phyloP scores from a whole-genome alignment of 495 filamentous ascomycete genomes.

The Neurospora tetraspora region DNA sequence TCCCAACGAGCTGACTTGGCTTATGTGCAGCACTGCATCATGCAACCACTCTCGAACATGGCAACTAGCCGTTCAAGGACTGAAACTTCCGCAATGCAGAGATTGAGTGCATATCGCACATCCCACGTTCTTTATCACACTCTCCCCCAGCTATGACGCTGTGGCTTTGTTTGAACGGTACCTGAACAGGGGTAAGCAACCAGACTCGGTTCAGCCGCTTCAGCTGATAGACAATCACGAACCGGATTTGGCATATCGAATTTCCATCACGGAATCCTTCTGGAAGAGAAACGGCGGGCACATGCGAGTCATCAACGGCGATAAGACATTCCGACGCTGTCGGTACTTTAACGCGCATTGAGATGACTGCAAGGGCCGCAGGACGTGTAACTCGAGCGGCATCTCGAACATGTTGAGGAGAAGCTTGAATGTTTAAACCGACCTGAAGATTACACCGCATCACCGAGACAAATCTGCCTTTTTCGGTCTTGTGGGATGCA shows the following conservation, averaged over 20 bases:
- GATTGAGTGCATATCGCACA: not conserved
- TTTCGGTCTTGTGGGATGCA: not conserved
- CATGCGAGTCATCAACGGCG: not conserved
- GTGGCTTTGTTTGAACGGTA: not conserved
- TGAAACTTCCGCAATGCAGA: not conserved
- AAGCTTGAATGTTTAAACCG: not conserved
- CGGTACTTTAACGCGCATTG: not conserved
- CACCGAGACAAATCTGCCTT: not conserved
- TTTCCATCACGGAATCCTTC: not conserved
- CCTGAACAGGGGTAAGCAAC: not conserved
- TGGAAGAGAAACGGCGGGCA: not conserved
- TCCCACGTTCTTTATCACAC: not conserved
- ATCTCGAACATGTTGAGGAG: not conserved
- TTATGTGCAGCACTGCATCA: not conserved
- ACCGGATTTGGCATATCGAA: not conserved
- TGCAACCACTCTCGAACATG: not conserved
- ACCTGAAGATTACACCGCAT: not conserved
- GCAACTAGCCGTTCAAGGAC: not conserved
- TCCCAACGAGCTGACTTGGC: too few species aligned
- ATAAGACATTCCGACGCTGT: not conserved
- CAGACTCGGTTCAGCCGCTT: not conserved
- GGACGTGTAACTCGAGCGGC: not conserved
- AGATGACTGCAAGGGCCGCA: not conserved
- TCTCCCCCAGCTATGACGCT: not conserved
- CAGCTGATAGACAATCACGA: not conserved